phyloP scores from a whole-genome alignment of 305 asterid species.

The Solanum chacoense region DNA sequence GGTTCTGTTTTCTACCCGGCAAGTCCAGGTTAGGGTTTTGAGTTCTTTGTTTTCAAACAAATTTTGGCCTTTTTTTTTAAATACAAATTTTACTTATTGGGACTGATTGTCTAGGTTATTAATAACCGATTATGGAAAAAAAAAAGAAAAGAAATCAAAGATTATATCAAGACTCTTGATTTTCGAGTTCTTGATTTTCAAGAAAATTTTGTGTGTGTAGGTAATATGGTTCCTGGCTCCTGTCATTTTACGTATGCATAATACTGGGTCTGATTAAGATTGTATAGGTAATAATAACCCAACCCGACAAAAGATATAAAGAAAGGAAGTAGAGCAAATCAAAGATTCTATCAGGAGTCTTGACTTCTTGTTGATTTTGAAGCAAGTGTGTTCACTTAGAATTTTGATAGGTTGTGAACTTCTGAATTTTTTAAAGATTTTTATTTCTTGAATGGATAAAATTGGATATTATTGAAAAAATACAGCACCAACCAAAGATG shows the following conservation, averaged over 20 bases:
- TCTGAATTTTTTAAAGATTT: neutral
- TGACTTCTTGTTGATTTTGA: neutral
- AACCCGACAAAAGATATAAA: neutral
- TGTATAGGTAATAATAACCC: neutral
- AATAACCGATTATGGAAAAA: neutral
- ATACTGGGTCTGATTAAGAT: neutral
- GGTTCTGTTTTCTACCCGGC: conserved; percentile 65
- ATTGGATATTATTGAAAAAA: neutral
- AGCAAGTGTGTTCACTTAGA: neutral
- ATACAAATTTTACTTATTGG: neutral
- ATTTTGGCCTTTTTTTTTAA: too few relatives aligned
- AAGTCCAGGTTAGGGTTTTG: conserved; percentile 47
- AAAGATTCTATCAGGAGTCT: neutral
- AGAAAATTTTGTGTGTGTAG: neutral
- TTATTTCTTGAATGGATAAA: neutral
- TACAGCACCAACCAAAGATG: neutral
- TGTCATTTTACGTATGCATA: neutral
- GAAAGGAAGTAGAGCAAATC: neutral
- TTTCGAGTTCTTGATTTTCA: neutral
- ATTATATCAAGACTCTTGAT: neutral
- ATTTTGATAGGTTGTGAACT: neutral
- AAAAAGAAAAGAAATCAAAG: neutral
- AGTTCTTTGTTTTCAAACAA: neutral
- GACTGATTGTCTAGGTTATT: neutral
- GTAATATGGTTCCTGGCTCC: neutral